Evolutionary conservation across 257 asterid genomes (phyloP).

Genomic region (Plantago ovata): DNA sequence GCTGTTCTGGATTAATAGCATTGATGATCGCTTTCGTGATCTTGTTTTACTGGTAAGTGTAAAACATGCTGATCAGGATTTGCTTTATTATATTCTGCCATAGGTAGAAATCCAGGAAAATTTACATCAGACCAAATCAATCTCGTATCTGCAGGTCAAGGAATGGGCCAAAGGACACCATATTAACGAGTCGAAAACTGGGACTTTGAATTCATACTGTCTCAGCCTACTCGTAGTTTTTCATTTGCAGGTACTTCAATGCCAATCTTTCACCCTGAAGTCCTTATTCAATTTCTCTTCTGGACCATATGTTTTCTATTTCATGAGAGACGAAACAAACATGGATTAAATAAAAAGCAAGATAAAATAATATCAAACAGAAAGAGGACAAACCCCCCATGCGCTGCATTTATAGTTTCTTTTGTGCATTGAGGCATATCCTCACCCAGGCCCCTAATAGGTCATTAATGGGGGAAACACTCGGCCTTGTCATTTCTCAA

Average conservation of each 20-base stretch:
- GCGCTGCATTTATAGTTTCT: no score
- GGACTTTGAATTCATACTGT: constrained; percentile 77
- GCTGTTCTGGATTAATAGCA: constrained; percentile 74
- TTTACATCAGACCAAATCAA: constrained; percentile 17
- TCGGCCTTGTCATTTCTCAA: no score
- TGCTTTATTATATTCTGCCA: no score
- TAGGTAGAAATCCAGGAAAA: background rate
- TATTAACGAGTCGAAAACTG: constrained; percentile 77
- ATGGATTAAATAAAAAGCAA: background rate
- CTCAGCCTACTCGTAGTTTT: constrained; percentile 81
- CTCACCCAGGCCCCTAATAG: no score
- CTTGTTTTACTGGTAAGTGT: constrained; percentile 79
- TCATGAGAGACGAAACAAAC: constrained; percentile 7
- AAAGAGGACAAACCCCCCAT: no score
- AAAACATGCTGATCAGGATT: background rate
- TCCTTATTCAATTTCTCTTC: constrained; percentile 1
- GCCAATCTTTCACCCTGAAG: constrained; percentile 14
- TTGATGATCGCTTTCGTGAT: constrained; percentile 84
- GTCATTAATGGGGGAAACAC: no score
- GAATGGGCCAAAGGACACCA: constrained; percentile 89
- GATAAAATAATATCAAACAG: background rate
- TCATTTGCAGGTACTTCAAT: constrained; percentile 80
- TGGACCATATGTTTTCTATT: constrained; percentile 10
- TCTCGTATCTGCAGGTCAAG: constrained; percentile 68
- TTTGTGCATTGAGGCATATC: no score